These are phyloP conservation scores for Lasiosphaeria ovina DNA, from an alignment of 495 filamentous ascomycete species.

Conservation along the genomic window DNA sequence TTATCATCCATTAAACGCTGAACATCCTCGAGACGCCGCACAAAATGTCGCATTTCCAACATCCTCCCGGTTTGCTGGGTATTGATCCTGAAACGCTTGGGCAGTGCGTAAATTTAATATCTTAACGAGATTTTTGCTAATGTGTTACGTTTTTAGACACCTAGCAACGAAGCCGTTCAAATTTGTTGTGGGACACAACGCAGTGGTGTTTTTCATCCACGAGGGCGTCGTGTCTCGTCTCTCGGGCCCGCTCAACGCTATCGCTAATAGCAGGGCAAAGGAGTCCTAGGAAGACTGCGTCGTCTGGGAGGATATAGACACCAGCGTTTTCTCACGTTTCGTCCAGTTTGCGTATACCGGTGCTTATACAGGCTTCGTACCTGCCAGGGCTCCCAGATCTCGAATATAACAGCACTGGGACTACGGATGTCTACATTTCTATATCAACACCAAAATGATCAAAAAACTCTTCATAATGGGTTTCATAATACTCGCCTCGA, in stretches of 20 bases:
- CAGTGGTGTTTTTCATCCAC: conserved; percentile 1
- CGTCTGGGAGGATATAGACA: conserved; percentile 1
- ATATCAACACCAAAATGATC: too few relatives aligned
- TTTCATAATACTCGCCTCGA: too few relatives aligned
- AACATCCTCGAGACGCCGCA: neutral
- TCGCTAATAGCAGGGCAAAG: neutral
- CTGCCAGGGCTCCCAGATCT: conserved; percentile 1
- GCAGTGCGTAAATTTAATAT: neutral
- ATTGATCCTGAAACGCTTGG: conserved; percentile 1
- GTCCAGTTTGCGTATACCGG: neutral
- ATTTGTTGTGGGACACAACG: conserved; percentile 1
- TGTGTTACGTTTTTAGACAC: neutral
- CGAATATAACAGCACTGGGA: too few relatives aligned
- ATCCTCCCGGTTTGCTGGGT: neutral
- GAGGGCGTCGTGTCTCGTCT: conserved; percentile 1
- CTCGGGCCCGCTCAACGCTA: neutral
- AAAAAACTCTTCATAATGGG: too few relatives aligned
- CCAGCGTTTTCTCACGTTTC: neutral
- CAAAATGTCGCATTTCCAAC: neutral
- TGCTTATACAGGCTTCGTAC: conserved; percentile 1
- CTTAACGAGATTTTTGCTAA: neutral
- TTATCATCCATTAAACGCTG: neutral
- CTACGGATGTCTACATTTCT: too few relatives aligned
- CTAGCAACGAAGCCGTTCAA: conserved; percentile 1
- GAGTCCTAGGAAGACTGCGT: conserved; percentile 1